phyloP scores from a whole-genome alignment of 1,284 basidiomycete genomes.

The Apiotrichum akiyoshidainum region DNA sequence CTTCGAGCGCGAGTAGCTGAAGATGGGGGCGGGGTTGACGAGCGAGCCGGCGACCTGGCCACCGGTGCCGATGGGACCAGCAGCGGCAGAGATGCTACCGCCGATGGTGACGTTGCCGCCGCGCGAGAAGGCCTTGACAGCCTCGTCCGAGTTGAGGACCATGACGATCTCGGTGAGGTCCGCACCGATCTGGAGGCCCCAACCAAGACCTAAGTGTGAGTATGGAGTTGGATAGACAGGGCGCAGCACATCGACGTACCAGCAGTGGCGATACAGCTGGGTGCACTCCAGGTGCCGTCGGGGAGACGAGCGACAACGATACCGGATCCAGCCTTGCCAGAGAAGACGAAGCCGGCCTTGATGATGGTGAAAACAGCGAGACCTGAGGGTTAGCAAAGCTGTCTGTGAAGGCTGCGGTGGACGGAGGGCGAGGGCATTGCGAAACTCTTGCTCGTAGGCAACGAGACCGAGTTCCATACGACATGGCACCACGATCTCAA shows the following conservation, averaged over 20 bases:
- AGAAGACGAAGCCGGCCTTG: conserved; percentile 89
- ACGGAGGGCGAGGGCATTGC: no score
- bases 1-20: conserved; percentile 92
- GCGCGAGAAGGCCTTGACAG: conserved; percentile 88
- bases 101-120: conserved; percentile 97
- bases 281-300: conserved; percentile 96
- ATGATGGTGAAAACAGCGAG: conserved; percentile 94
- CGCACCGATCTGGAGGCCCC: conserved; percentile 92
- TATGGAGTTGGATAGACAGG: not conserved
- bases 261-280: conserved; percentile 95
- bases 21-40: conserved; percentile 93
- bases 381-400: conserved; percentile 55
- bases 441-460: no score
- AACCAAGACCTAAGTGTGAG: conserved; percentile 60
- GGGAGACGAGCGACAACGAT: conserved; percentile 90
- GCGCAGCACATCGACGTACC: conserved; percentile 50
- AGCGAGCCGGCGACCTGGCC: conserved; percentile 83
- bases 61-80: conserved; percentile 92
- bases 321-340: conserved; percentile 91
- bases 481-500: no score
- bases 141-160: conserved; percentile 94
- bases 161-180: conserved; percentile 63
- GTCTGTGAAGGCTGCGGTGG: not conserved
- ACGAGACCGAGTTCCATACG: no score
- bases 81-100: conserved; percentile 71